Base-by-base conservation (phyloP, 306 rosid genomes). In the Ormosia emarginata region DNA sequence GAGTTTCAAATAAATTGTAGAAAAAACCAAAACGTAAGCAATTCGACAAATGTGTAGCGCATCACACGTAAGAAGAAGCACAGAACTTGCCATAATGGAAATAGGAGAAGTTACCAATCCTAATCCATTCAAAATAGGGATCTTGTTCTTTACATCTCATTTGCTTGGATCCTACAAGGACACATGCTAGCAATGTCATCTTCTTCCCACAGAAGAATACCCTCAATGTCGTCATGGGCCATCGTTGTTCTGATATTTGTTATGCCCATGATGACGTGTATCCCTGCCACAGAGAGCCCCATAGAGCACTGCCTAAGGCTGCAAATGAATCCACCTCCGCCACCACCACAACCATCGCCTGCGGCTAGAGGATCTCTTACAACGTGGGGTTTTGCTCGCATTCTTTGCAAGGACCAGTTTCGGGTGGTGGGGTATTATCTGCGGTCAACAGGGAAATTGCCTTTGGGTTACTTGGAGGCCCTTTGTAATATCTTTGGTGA, bases 401-500 rank as follows among this genome's bases (percentile, higher is more conserved):
- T 75, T 36, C 8, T 61, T 4, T 84, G 84, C 43, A 40, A 18
- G 9, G 87, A 73, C n/a, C 4, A 17, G 14, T 79, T 84, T 30
- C 84, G 84, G 2, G 2, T 6, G 9, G 2, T 57, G 4, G 10
- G 24, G 2, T 1, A 6, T 58, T 66, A 61, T 7, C 0, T 67
- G 2, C 57, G 17, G 5, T 0, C 8, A 1, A 39, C 74, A 0
- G 46, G 56, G 13, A 80, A 67, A 75, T 44, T 80, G 17, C 74
- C 69, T 4, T 8, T 3, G 3, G 2, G 3, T 24, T 84, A 80
- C 34, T 5, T 84, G 12, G 14, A 0, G 15, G 85, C 87, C 7
- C 79, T 84, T 17, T 84, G 85, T 59, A 14, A 75, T 56, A 68
- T 84, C 33, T 75, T 59, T 3, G 40, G 18, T 13, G 1, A 61